phyloP scores from a whole-genome alignment of 345 rosid genomes.

The Balakata baccata region DNA sequence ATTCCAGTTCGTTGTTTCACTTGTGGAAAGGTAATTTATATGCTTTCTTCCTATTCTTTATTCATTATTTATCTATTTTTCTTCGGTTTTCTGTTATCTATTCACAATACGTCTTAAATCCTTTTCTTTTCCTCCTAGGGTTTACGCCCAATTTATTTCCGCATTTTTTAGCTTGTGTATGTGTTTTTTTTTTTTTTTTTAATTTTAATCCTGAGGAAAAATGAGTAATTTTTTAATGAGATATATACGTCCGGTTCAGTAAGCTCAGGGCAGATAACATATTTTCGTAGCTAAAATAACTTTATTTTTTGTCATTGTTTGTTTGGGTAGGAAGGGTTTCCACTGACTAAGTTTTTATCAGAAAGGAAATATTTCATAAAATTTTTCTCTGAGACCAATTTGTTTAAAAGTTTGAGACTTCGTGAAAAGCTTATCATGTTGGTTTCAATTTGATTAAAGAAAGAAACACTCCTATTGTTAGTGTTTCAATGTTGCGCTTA shows the following conservation, averaged over 20 bases:
- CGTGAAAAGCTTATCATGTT: neutral
- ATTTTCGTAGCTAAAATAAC: neutral
- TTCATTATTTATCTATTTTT: neutral
- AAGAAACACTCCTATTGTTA: neutral
- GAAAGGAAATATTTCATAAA: no score
- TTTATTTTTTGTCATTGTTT: slow-evolving; percentile 10
- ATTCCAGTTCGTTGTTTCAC: slow-evolving; percentile 83
- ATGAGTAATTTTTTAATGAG: neutral
- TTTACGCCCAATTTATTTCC: neutral
- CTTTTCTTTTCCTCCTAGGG: neutral
- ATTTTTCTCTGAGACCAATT: neutral
- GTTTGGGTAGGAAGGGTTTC: neutral
- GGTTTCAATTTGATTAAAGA: neutral
- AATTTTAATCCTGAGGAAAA: neutral
- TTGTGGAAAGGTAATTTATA: slow-evolving; percentile 55
- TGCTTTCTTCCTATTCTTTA: neutral
- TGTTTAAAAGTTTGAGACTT: neutral
- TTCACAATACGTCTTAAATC: neutral
- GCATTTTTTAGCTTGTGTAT: neutral
- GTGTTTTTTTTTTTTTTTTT: neutral
- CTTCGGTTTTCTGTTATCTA: neutral
- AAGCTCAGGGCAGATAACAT: neutral
- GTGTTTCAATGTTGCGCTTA: neutral
- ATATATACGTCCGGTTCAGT: neutral
- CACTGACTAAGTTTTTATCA: neutral